Conservation (phyloP, 176 grass and related monocot species). For the maize (Zea mays) region Zm-B73-REFERENCE-NAM-5.0 NC_050099.1:230319001-230319500, state of each 20-base stretch:
- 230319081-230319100: slow-evolving; percentile 46
- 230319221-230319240: slow-evolving; percentile 39
- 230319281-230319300: slow-evolving; percentile 20
- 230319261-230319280: not conserved
- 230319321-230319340: slow-evolving; percentile 2
- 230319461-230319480: not conserved
- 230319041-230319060: not conserved
- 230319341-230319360: not conserved
- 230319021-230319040: not conserved
- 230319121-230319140: slow-evolving; percentile 56
- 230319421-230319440: not conserved
- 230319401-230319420: not conserved
- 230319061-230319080: not conserved
- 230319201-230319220: slow-evolving; percentile 53
- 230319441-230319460: not conserved
- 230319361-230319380: not conserved
- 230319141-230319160: slow-evolving; percentile 43
- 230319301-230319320: slow-evolving; percentile 1
- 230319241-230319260: slow-evolving; percentile 30
- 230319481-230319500: not conserved
- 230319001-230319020: not conserved
- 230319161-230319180: slow-evolving; percentile 44
- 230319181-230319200: slow-evolving; percentile 42
- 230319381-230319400: not conserved
- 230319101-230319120: slow-evolving; percentile 69